Evolutionary conservation across 352 stramenopile species (phyloP).

Genomic region (Globisporangium orthogonon): DNA sequence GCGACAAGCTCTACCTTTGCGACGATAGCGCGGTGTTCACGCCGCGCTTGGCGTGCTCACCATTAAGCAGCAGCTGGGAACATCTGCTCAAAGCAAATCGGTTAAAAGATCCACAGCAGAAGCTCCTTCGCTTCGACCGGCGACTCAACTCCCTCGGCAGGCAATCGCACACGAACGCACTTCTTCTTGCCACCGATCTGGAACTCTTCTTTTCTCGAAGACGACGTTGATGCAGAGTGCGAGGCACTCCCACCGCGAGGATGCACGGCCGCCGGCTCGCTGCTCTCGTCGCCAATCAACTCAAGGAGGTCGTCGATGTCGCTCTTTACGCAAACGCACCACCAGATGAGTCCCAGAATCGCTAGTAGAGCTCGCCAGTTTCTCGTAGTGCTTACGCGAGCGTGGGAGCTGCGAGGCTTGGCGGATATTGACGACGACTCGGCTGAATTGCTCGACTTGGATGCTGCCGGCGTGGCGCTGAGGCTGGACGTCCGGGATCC

Average conservation of each 20-base stretch:
- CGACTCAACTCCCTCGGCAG: no score
- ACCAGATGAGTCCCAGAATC: background rate
- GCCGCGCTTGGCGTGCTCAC: slow-evolving; percentile 45
- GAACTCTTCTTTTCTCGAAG: slow-evolving; percentile 22
- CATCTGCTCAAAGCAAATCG: slow-evolving; percentile 26
- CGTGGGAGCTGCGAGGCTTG: slow-evolving; percentile 1
- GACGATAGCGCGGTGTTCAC: slow-evolving; percentile 52
- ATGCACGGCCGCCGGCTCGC: slow-evolving; percentile 25
- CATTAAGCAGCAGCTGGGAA: slow-evolving; percentile 41
- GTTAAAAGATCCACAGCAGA: no score
- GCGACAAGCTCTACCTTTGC: slow-evolving; percentile 22
- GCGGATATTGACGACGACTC: background rate
- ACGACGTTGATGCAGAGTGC: slow-evolving; percentile 5
- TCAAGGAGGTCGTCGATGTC: slow-evolving; percentile 74
- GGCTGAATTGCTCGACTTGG: background rate
- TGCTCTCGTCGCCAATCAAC: slow-evolving; percentile 48
- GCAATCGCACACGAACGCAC: slow-evolving; percentile 13
- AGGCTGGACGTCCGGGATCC: slow-evolving; percentile 9
- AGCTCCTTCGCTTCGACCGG: no score
- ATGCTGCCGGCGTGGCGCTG: background rate
- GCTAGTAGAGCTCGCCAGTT: background rate
- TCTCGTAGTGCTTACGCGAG: slow-evolving; percentile 1
- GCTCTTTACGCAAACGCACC: slow-evolving; percentile 18
- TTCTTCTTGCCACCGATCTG: slow-evolving; percentile 52
- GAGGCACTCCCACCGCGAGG: slow-evolving; percentile 9